phyloP scores from a whole-genome alignment of 139 green algal species.

The Tetradesmus lagerheimii region DNA sequence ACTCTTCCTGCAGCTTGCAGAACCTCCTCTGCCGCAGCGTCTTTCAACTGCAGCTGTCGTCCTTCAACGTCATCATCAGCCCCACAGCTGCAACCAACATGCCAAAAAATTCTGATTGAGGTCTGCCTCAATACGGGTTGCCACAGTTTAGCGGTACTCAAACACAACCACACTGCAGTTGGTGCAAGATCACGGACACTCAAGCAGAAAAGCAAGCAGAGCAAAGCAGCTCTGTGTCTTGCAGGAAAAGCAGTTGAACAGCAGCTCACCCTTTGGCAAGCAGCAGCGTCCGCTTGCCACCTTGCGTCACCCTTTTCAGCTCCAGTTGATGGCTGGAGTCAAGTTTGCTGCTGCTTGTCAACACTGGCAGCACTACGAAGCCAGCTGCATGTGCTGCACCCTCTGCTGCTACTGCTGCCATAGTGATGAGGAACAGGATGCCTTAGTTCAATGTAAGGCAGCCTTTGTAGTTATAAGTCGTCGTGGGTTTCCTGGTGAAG shows the following conservation, averaged over 20 bases:
- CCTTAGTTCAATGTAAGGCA: not conserved
- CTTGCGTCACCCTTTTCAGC: not conserved
- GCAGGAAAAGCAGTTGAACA: not conserved
- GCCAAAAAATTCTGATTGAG: not conserved
- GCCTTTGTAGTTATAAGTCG: no score
- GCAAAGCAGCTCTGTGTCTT: no score
- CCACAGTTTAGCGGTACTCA: no score
- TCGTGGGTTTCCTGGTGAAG: not conserved
- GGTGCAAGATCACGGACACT: no score
- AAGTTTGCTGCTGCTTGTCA: not conserved
- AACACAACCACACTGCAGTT: no score
- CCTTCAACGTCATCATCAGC: not conserved
- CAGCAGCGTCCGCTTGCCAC: not conserved
- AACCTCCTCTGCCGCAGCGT: not conserved
- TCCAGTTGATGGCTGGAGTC: not conserved
- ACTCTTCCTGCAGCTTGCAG: not conserved
- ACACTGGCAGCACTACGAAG: constrained; percentile 21
- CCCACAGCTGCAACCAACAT: not conserved
- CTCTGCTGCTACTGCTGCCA: constrained; percentile 9
- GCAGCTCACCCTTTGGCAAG: not conserved
- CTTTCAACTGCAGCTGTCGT: not conserved
- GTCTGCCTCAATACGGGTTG: no score
- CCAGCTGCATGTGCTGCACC: constrained; percentile 12
- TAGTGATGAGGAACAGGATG: not conserved
- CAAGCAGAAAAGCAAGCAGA: no score